Percentiles rank a stretch among this genome's conserved stretches.
Evolutionary conservation across 1,284 basidiomycete species (phyloP).

Genomic region (Ceratobasidium sp.): DNA sequence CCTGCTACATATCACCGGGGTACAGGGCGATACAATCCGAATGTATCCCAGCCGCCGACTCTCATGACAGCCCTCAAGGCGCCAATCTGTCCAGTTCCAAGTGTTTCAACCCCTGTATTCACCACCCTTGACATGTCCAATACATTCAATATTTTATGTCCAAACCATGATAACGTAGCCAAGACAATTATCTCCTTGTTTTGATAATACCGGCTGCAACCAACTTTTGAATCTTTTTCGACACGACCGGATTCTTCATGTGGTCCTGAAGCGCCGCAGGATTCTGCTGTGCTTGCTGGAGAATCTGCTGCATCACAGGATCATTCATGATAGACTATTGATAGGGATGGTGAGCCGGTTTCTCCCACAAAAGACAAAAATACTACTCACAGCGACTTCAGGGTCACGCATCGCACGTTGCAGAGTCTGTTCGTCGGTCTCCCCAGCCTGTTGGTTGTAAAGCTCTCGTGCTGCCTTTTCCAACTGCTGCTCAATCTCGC

Average conservation of each 20-base stretch:
- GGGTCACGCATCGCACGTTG: slow-evolving; percentile 97
- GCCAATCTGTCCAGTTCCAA: slow-evolving; percentile 9
- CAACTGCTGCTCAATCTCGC: slow-evolving; percentile 85
- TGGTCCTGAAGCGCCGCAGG: slow-evolving; percentile 94
- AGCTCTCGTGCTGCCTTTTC: slow-evolving; percentile 85
- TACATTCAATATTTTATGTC: slow-evolving; percentile 13
- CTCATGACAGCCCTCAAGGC: neutral
- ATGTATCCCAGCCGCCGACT: neutral
- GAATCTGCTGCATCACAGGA: slow-evolving; percentile 92
- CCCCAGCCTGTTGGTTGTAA: slow-evolving; percentile 83
- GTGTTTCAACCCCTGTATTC: slow-evolving; percentile 4
- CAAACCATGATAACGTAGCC: slow-evolving; percentile 1
- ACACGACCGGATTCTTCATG: slow-evolving; percentile 93
- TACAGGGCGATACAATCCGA: neutral
- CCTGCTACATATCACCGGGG: neutral
- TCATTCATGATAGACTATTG: slow-evolving; percentile 83
- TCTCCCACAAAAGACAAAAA: slow-evolving; percentile 17
- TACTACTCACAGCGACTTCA: slow-evolving; percentile 83
- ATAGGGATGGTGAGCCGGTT: slow-evolving; percentile 18
- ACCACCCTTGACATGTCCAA: slow-evolving; percentile 23
- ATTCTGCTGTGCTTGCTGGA: slow-evolving; percentile 94
- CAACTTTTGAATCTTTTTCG: slow-evolving; percentile 90
- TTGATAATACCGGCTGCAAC: slow-evolving; percentile 92
- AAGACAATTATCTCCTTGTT: slow-evolving; percentile 49
- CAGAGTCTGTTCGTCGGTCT: slow-evolving; percentile 94